Conservation (phyloP, 441 rosid genomes). For the Dalechampia spathulata region DNA sequence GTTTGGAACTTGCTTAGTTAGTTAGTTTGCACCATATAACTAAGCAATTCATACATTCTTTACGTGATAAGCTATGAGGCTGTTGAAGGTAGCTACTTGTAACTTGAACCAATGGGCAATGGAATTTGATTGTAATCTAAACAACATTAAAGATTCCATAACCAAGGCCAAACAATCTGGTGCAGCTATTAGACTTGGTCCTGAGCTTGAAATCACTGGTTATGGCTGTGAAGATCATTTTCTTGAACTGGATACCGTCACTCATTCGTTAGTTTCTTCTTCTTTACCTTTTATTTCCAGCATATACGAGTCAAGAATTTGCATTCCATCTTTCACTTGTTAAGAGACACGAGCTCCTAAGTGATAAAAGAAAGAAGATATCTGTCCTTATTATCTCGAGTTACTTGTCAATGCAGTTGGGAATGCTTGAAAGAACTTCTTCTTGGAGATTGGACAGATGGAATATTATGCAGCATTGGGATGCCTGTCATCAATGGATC, state of each 20-base stretch:
- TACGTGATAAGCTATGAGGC: no score
- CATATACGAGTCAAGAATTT: no score
- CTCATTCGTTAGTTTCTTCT: constrained; percentile 50
- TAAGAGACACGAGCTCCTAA: no score
- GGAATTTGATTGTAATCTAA: constrained; percentile 80
- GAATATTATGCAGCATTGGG: constrained; percentile 88
- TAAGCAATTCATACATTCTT: no score
- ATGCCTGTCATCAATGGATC: constrained; percentile 92
- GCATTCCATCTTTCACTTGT: no score
- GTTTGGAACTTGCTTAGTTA: no score
- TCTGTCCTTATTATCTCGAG: no score
- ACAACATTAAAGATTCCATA: constrained; percentile 78
- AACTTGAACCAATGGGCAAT: constrained; percentile 96
- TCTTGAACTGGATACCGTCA: constrained; percentile 76
- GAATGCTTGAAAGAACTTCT: constrained; percentile 82
- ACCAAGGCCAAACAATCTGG: constrained; percentile 55
- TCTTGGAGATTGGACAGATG: constrained; percentile 74
- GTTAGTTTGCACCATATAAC: no score
- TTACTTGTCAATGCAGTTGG: constrained; percentile 46
- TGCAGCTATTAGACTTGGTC: constrained; percentile 84
- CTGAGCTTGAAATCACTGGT: constrained; percentile 94
- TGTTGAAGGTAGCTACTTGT: constrained; percentile 81
- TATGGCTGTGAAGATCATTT: constrained; percentile 99
- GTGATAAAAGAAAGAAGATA: no score
- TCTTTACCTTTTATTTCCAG: no score